Conservation (phyloP, 1,284 basidiomycete species). For the Neotropicomus parvogracilis region DNA sequence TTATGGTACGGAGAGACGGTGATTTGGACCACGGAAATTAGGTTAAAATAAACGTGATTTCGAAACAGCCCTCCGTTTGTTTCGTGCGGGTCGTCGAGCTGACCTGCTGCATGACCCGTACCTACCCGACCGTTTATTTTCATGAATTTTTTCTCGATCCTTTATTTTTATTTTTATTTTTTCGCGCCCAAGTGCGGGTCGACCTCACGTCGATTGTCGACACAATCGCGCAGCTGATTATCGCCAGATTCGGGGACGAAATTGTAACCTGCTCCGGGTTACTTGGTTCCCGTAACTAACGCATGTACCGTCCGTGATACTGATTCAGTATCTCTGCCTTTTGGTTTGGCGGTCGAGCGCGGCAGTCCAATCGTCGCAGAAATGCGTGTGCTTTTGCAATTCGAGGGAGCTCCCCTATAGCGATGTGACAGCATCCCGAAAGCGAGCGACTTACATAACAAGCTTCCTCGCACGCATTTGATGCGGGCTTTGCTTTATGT, state of each 20-base stretch:
- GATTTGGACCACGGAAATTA: constrained; percentile 1
- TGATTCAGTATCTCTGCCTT: no score
- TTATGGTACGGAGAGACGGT: constrained; percentile 1
- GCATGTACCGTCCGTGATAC: no score
- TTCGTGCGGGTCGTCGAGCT: background rate
- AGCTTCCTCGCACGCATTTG: background rate
- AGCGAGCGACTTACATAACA: no score
- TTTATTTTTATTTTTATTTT: background rate
- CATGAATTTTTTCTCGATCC: no score
- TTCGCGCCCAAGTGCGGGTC: constrained; percentile 1
- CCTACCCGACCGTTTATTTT: background rate
- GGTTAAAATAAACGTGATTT: constrained; percentile 2
- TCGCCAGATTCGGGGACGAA: no score
- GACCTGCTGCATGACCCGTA: background rate
- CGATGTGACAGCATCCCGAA: no score
- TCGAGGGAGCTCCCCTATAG: no score
- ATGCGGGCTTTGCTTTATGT: background rate
- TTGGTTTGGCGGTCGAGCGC: no score
- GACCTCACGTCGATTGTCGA: background rate
- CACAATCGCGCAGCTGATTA: background rate
- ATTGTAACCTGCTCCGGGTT: no score
- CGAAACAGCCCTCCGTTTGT: constrained; percentile 4
- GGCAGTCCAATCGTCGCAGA: no score
- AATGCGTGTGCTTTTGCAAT: no score
- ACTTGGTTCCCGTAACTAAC: no score